Base-by-base conservation (phyloP, 2,329 filamentous ascomycete genomes). In the Amphichorda felina region DNA sequence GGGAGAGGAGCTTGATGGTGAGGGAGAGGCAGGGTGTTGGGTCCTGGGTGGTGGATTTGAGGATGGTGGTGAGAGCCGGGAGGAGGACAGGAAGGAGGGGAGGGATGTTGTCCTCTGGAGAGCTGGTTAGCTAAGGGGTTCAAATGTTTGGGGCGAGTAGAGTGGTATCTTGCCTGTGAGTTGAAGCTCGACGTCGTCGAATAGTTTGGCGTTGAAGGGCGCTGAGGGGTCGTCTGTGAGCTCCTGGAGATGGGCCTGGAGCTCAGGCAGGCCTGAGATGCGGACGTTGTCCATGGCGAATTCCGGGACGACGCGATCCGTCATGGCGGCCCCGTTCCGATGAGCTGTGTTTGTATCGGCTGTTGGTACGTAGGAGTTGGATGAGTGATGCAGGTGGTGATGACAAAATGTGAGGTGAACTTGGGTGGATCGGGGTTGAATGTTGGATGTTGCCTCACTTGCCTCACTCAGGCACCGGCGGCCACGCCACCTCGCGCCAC, bases 101-200 rank as follows among this genome's bases (percentile, higher is more conserved):
- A 1, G 61, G 62, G 24, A 64, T 71, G 45, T 41, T 41, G 30
- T 28, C 28, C 24, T 41, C 40, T 41, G 21, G 21, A 18, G 16
- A 19, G 22, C 15, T 33, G 31, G 7, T 15, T n/a, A n/a, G n/a
- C n/a, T n/a, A n/a, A n/a, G n/a, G 17, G 5, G 19, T 10, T 33
- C 4, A 10, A n/a, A 30, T 30, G 14, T 30, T 7, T 30, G 15
- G 15, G 27, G 24, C 8, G 27, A 4, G 14, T 8, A 14, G 26
- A 18, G 13, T 11, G 25, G n/a, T 10, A 13, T 10, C 50, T 18
- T 48, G 68, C 71, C 66, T 29, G 61, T 75, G 13, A 79, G 56
- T 46, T 77, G 72, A 4, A 77, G 62, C 45, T 72, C 66, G 30
- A 78, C 65, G 46, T 73, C 56, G 46, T 78, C 74, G 39, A 79